These are phyloP conservation scores for Penicillium soppii DNA, from an alignment of 495 filamentous ascomycete species.

Conservation along the genomic window DNA sequence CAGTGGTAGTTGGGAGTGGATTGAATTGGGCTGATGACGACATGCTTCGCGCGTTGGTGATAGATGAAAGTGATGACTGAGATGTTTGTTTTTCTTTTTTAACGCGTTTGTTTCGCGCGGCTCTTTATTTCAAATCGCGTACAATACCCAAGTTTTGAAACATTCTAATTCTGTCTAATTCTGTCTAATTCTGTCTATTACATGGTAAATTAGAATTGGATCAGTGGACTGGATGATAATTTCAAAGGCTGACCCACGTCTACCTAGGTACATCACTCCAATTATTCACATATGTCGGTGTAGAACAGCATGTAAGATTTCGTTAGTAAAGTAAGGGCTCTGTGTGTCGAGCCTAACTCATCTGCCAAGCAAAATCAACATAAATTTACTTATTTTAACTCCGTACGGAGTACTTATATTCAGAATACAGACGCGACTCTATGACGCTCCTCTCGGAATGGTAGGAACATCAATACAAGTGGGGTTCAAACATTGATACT, in stretches of 20 bases:
- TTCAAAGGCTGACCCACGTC: not conserved
- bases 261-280: too few relatives aligned
- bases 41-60: conserved; percentile 65
- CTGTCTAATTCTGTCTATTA: too few relatives aligned
- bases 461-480: not conserved
- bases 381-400: not conserved
- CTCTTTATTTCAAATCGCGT: not conserved
- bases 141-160: not conserved
- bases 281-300: too few relatives aligned
- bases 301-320: too few relatives aligned
- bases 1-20: conserved; percentile 77
- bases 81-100: conserved; percentile 10
- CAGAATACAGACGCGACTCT: conserved; percentile 9
- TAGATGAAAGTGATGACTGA: conserved; percentile 67
- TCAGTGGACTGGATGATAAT: not conserved
- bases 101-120: not conserved
- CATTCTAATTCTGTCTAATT: not conserved
- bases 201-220: not conserved
- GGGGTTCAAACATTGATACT: conserved; percentile 14
- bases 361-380: too few relatives aligned
- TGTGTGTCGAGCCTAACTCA: too few relatives aligned
- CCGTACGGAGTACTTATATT: too few relatives aligned
- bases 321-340: too few relatives aligned
- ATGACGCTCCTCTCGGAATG: conserved; percentile 24
- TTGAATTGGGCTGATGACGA: conserved; percentile 78